Conservation (phyloP, 495 filamentous ascomycete species). For the Geoglossum glabrum region DNA sequence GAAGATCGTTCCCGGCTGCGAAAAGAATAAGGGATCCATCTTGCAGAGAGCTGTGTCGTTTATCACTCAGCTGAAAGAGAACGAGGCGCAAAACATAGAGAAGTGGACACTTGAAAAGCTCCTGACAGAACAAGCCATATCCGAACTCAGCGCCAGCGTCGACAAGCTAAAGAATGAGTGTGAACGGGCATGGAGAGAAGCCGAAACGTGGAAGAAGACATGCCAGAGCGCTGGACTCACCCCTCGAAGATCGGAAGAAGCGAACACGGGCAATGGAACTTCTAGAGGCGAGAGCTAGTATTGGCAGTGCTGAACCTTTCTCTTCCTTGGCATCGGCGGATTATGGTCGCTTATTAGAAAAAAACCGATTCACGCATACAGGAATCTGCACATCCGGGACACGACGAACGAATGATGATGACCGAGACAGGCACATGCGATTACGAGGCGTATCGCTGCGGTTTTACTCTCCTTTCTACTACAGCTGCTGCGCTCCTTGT, state of each 20-base stretch:
- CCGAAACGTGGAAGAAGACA: slow-evolving; percentile 68
- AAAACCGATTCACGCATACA: background rate
- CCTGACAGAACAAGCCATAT: slow-evolving; percentile 82
- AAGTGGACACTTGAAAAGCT: slow-evolving; percentile 96
- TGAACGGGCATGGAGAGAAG: slow-evolving; percentile 51
- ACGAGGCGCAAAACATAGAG: slow-evolving; percentile 80
- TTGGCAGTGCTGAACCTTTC: background rate
- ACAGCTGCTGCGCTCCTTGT: background rate
- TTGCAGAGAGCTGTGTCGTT: slow-evolving; percentile 84
- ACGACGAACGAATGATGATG: slow-evolving; percentile 1
- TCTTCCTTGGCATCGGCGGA: background rate
- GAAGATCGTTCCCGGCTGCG: slow-evolving; percentile 91
- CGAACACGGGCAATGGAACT: background rate
- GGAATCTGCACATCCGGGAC: background rate
- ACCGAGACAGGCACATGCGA: background rate
- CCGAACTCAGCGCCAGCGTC: slow-evolving; percentile 68
- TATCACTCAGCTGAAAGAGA: slow-evolving; percentile 85
- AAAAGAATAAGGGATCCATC: slow-evolving; percentile 98
- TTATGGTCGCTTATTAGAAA: background rate
- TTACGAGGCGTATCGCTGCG: background rate
- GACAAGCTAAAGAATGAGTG: slow-evolving; percentile 74
- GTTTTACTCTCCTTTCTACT: background rate
- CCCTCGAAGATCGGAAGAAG: slow-evolving; percentile 6
- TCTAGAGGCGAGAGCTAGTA: slow-evolving; percentile 1
- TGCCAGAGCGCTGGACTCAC: slow-evolving; percentile 54